A percentile compares a stretch with the other conserved stretches of the same genome.
Conservation (phyloP, 2,329 filamentous ascomycete genomes). For the Zarea fungicola region DNA sequence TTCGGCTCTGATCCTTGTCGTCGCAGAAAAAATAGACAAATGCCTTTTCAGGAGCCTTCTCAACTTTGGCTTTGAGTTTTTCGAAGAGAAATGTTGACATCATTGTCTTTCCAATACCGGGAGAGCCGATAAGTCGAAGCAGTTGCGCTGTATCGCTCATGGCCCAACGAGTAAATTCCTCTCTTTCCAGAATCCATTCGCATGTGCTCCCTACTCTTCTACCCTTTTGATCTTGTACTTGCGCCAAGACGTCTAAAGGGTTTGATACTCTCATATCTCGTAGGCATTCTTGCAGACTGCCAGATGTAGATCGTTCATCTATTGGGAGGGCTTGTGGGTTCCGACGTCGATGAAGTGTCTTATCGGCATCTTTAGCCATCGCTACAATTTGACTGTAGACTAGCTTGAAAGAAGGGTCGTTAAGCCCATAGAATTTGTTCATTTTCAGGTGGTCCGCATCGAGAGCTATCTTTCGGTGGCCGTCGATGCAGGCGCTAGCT, state of each 20-base stretch:
- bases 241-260: constrained; percentile 3
- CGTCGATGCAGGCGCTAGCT: constrained; percentile 13
- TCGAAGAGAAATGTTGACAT: constrained; percentile 14
- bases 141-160: neutral
- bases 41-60: constrained; percentile 1
- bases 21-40: constrained; percentile 15
- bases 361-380: neutral
- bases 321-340: neutral
- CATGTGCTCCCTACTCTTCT: constrained; percentile 12
- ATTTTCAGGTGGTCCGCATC: constrained; percentile 14
- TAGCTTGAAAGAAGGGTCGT: constrained; percentile 14
- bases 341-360: neutral
- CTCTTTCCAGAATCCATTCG: constrained; percentile 14
- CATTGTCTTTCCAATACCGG: constrained; percentile 15
- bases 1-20: constrained; percentile 11
- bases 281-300: neutral
- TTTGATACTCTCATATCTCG: constrained; percentile 5
- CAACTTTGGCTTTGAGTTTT: constrained; percentile 5
- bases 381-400: constrained; percentile 12
- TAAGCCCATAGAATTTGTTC: constrained; percentile 12
- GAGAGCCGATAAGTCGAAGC: constrained; percentile 13
- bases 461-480: constrained; percentile 13
- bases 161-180: constrained; percentile 10
- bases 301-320: neutral
- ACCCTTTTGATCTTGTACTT: constrained; percentile 9